Conservation (phyloP, 352 stramenopile genomes). For the Phytophthora nicotianae region DNA sequence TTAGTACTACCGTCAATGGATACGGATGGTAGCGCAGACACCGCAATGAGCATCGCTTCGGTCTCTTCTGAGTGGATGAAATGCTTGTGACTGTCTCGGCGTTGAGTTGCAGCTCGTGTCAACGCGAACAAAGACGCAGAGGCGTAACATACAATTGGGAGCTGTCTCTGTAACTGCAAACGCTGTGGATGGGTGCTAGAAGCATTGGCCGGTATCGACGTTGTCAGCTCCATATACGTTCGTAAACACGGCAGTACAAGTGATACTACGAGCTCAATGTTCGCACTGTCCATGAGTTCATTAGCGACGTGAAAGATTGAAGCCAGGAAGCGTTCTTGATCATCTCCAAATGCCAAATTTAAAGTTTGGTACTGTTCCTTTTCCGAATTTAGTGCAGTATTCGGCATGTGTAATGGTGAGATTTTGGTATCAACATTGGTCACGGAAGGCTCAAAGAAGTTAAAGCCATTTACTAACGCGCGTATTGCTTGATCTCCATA, state of each 20-base stretch:
- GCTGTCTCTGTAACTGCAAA: conserved; percentile 36
- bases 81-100: conserved; percentile 54
- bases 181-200: conserved; percentile 14
- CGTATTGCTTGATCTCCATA: conserved; percentile 62
- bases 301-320: conserved; percentile 70
- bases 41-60: conserved; percentile 49
- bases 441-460: conserved; percentile 32
- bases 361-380: conserved; percentile 32
- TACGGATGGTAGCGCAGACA: conserved; percentile 45
- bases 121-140: conserved; percentile 59
- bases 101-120: conserved; percentile 55
- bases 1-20: neutral
- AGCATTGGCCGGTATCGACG: conserved; percentile 1
- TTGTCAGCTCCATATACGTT: conserved; percentile 22
- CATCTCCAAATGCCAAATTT: conserved; percentile 61
- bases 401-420: neutral
- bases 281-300: conserved; percentile 60
- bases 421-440: neutral
- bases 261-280: conserved; percentile 65
- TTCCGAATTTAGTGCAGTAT: conserved; percentile 10
- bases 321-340: conserved; percentile 70
- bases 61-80: conserved; percentile 49
- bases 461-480: conserved; percentile 58
- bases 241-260: conserved; percentile 58
- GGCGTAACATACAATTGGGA: conserved; percentile 53